Conservation (phyloP, 2,329 filamentous ascomycete species). For the Diplocarpon rosae region DNA sequence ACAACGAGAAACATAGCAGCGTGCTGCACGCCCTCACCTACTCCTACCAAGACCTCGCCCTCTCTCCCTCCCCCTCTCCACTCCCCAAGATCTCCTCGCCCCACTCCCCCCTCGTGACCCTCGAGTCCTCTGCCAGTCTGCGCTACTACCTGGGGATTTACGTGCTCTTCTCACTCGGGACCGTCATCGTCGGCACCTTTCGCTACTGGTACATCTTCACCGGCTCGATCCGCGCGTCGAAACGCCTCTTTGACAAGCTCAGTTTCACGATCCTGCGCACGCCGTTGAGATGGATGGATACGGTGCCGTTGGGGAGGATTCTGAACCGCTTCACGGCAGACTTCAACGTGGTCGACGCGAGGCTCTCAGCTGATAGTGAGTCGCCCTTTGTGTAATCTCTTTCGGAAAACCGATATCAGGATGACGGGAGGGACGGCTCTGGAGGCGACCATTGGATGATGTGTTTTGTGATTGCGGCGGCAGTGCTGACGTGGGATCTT, state of each 20-base stretch:
- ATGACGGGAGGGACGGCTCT: no score
- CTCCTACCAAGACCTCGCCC: constrained; percentile 37
- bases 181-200: constrained; percentile 47
- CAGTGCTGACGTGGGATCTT: no score
- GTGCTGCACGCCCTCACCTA: constrained; percentile 27
- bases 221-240: constrained; percentile 59
- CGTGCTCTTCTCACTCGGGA: constrained; percentile 44
- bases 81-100: no score
- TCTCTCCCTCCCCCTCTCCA: constrained; percentile 8
- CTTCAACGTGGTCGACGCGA: constrained; percentile 62
- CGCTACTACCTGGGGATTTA: constrained; percentile 60
- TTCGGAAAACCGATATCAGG: no score
- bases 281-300: constrained; percentile 71
- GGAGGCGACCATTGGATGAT: no score
- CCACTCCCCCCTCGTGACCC: background rate
- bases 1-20: constrained; percentile 27
- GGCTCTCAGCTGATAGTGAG: constrained; percentile 44
- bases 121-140: constrained; percentile 30
- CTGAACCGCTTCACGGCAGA: constrained; percentile 71
- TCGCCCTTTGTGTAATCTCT: no score
- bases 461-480: no score
- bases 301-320: constrained; percentile 64
- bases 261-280: constrained; percentile 58
- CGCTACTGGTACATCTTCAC: constrained; percentile 53
- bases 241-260: constrained; percentile 54